phyloP scores from a whole-genome alignment of 75 land plant genomes.

The Isoetes taiwanensis region DNA sequence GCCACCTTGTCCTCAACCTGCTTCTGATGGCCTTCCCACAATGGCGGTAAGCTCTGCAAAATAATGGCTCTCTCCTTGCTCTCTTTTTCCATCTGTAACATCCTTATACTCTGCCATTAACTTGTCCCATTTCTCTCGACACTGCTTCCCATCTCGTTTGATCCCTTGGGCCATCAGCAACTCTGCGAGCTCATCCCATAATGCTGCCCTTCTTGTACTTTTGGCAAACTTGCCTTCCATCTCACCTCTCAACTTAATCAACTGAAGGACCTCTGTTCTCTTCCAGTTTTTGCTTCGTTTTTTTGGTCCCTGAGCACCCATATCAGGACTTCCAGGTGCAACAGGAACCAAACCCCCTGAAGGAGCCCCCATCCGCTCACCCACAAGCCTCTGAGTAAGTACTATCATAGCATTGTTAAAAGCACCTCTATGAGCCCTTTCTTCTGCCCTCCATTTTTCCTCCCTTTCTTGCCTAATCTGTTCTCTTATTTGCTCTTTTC shows the following conservation, averaged over 20 bases:
- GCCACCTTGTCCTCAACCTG: no score
- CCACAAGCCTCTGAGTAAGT: constrained; percentile 35
- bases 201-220: constrained; percentile 29
- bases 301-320: constrained; percentile 14
- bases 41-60: constrained; percentile 28
- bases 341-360: background rate
- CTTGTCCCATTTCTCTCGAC: constrained; percentile 43
- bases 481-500: constrained; percentile 30
- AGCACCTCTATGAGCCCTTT: constrained; percentile 26
- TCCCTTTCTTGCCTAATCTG: constrained; percentile 36
- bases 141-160: constrained; percentile 39
- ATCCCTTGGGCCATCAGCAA: constrained; percentile 25
- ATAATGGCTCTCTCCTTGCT: constrained; percentile 33
- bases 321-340: constrained; percentile 12
- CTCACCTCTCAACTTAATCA: constrained; percentile 29
- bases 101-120: constrained; percentile 40
- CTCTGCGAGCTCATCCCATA: constrained; percentile 38
- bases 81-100: constrained; percentile 33
- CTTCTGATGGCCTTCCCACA: constrained; percentile 8
- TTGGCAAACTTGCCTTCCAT: constrained; percentile 29
- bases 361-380: constrained; percentile 2
- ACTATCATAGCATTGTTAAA: constrained; percentile 38
- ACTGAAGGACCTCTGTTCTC: constrained; percentile 28
- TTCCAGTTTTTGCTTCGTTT: constrained; percentile 42
- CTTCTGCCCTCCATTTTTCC: constrained; percentile 42